These are phyloP conservation scores for Magnolia changhungtana DNA, from an alignment of 164 flowering plant species.

Conservation along the genomic window DNA sequence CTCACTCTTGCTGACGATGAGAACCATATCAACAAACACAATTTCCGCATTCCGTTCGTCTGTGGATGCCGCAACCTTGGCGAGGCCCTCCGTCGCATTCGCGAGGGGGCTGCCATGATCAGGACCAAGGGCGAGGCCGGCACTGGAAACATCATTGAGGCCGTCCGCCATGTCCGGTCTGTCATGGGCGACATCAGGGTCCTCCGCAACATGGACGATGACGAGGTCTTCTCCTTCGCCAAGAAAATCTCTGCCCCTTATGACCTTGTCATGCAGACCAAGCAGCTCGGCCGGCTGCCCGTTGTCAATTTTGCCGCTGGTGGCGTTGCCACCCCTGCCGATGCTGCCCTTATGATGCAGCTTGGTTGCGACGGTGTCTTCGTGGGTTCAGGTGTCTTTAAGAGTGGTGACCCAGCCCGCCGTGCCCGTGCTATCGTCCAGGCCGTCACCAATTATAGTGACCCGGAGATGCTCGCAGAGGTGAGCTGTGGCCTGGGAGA, in stretches of 20 bases:
- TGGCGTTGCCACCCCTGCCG: conserved; percentile 70
- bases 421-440: conserved; percentile 49
- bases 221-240: conserved; percentile 64
- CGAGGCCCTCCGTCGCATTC: conserved; percentile 63
- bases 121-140: conserved; percentile 45
- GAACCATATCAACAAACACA: conserved; percentile 67
- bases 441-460: conserved; percentile 67
- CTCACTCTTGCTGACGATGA: conserved; percentile 56
- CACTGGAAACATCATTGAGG: conserved; percentile 38
- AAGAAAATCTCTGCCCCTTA: conserved; percentile 63
- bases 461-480: conserved; percentile 51
- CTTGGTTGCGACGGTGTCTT: conserved; percentile 78
- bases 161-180: conserved; percentile 53
- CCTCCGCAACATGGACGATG: conserved; percentile 65
- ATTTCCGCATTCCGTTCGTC: conserved; percentile 58
- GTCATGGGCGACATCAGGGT: conserved; percentile 59
- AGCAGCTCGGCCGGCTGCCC: conserved; percentile 68
- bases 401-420: conserved; percentile 40
- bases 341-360: conserved; percentile 80
- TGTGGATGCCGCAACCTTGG: conserved; percentile 65
- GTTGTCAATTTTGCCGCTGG: conserved; percentile 73
- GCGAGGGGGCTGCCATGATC: conserved; percentile 79
- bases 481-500: conserved; percentile 40
- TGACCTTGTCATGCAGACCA: conserved; percentile 60
- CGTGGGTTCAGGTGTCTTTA: conserved; percentile 47